Evolutionary conservation across 2,329 filamentous ascomycete species (phyloP).

Genomic region (Fusarium coicis): DNA sequence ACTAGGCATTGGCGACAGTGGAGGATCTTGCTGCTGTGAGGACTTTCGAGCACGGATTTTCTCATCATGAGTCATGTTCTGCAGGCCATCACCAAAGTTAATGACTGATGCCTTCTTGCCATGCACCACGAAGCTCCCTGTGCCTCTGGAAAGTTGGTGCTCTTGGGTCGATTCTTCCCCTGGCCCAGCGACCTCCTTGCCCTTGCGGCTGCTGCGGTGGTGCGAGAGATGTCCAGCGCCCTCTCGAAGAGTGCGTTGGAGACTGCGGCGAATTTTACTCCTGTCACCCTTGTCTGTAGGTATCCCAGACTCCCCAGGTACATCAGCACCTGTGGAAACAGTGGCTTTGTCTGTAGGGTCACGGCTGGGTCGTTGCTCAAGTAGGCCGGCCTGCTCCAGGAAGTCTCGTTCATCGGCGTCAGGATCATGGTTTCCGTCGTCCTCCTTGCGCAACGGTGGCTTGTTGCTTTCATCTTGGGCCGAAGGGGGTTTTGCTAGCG

Average conservation of each 20-base stretch:
- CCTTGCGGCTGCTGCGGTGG: constrained; percentile 79
- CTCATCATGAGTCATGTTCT: constrained; percentile 79
- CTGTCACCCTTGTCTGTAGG: constrained; percentile 62
- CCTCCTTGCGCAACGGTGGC: constrained; percentile 27
- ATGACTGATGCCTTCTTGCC: constrained; percentile 98
- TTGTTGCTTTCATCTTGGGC: constrained; percentile 37
- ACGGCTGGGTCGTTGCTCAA: constrained; percentile 55
- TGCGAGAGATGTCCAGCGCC: constrained; percentile 73
- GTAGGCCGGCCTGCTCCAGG: constrained; percentile 73
- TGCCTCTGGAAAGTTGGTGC: constrained; percentile 79
- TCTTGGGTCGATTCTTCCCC: constrained; percentile 59
- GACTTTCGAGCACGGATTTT: constrained; percentile 72
- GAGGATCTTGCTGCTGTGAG: constrained; percentile 54
- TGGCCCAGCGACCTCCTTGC: constrained; percentile 66
- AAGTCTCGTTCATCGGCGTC: constrained; percentile 76
- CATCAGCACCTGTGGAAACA: constrained; percentile 49
- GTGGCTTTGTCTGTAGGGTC: constrained; percentile 50
- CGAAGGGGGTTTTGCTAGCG: constrained; percentile 29
- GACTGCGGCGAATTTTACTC: constrained; percentile 81
- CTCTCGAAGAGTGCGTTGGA: constrained; percentile 91
- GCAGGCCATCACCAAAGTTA: constrained; percentile 93
- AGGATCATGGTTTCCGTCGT: constrained; percentile 55
- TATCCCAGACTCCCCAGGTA: constrained; percentile 46
- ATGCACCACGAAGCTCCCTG: constrained; percentile 93
- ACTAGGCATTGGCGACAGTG: constrained; percentile 51